Base-by-base conservation (phyloP, 108 stramenopile genomes). In the Cyclotella baltica region DNA sequence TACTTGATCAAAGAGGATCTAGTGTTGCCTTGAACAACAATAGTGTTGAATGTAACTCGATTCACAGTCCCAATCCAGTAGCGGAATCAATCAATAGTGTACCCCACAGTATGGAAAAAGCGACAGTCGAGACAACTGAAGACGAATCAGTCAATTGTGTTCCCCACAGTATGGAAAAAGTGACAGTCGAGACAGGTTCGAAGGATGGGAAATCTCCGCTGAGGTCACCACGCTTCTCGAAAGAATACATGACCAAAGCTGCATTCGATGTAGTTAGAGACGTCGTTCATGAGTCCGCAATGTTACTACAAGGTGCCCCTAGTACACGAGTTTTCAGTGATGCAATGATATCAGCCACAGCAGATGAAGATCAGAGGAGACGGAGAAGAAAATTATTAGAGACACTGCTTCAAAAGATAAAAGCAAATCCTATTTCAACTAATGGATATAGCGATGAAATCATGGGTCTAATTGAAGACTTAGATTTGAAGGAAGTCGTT, bases 191-290 rank as follows among this genome's bases (percentile, higher is more conserved):
- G 31, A 16, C 3, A 8, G 34, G 15, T 20, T 11, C 10, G 13
- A 61, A 31, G 1, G 20, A 31, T 46, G 69, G 27, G 11, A 68
- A 70, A 59, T 48, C 46, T 11, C 52, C 19, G 3, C 37, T 36
- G 5, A n/a, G 56, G 9, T 38, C 59, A 4, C 67, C 56, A 33
- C 37, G 72, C 25, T 53, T 67, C 50, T 78, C 70, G 2, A 56
- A 40, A 23, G 76, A 77, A 31, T 51, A 69, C 20, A 46, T 73
- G 20, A 46, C 62, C 27, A 73, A 43, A 3, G 37, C 38, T 10
- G 79, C 79, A 15, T 34, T 68, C 5, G 79, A 80, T 52, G 64
- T 55, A 29, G 78, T 80, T 28, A 33, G 38, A n/a, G 78, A 80
- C 29, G 65, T 64, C 33, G 79, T 80, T 5, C 67, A 62, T n/a